phyloP scores from a whole-genome alignment of 306 rosid genomes.

The Sicyos edulis region DNA sequence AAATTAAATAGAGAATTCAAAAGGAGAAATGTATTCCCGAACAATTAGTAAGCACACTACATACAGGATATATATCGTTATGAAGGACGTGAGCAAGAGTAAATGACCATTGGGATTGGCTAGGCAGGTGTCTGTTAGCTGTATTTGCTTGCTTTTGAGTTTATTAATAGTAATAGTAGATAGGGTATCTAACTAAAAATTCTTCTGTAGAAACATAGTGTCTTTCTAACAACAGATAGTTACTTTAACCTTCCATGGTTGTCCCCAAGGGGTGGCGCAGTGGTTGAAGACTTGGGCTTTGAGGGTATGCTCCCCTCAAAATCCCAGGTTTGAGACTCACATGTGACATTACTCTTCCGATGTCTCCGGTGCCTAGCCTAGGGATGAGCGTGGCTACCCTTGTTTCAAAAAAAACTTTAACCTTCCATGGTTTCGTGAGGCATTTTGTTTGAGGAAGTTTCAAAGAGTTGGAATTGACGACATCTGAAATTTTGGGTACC shows the following conservation, averaged over 20 bases:
- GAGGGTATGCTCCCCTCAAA: too few species aligned
- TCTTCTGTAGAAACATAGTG: neutral
- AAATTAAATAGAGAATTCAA: slow-evolving; percentile 3
- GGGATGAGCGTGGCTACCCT: too few species aligned
- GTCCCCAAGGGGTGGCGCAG: too few species aligned
- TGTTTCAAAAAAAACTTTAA: too few species aligned
- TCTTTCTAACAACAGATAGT: neutral
- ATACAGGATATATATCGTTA: neutral
- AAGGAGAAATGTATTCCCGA: neutral
- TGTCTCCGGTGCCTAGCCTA: too few species aligned
- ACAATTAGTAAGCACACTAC: neutral
- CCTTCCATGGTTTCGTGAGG: too few species aligned
- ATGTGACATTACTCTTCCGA: too few species aligned
- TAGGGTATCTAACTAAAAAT: neutral
- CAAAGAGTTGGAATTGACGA: neutral
- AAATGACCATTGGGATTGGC: neutral
- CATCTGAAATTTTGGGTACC: neutral
- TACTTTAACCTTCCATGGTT: neutral
- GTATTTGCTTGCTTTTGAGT: slow-evolving; percentile 4
- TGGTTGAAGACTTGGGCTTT: too few species aligned
- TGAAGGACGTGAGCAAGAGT: neutral
- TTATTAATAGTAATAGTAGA: neutral
- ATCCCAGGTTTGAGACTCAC: too few species aligned
- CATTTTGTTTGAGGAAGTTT: neutral
- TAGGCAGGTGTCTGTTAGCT: neutral